These are phyloP conservation scores for Rhizophagus clarus DNA, from an alignment of 192 early-diverging fungal species.

Conservation along the genomic window DNA sequence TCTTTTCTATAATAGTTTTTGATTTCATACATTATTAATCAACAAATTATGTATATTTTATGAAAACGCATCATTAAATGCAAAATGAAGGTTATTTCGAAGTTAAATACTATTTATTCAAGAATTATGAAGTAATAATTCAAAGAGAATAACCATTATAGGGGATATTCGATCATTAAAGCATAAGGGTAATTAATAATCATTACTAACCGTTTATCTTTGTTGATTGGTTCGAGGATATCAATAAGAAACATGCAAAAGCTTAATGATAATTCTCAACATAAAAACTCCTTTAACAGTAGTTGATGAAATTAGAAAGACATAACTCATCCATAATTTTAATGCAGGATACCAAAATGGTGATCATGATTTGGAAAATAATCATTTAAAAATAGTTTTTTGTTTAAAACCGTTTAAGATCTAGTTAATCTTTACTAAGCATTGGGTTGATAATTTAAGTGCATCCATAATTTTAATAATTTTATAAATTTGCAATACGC, in stretches of 20 bases:
- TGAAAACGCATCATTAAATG: background rate
- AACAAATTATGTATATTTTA: background rate
- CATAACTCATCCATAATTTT: background rate
- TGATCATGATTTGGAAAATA: background rate
- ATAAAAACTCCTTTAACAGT: background rate
- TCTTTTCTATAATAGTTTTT: background rate
- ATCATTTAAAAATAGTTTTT: background rate
- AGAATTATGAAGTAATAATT: background rate
- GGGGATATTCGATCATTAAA: background rate
- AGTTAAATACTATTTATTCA: background rate
- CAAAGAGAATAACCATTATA: background rate
- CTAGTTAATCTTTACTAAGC: too few species aligned
- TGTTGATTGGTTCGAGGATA: too few species aligned
- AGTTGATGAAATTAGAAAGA: background rate
- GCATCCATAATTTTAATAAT: too few species aligned
- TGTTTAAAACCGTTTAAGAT: background rate
- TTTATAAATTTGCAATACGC: too few species aligned
- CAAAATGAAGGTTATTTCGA: background rate
- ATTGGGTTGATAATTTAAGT: too few species aligned
- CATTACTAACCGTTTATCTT: background rate
- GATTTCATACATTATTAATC: background rate
- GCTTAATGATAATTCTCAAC: background rate
- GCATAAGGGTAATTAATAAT: background rate
- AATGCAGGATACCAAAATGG: background rate
- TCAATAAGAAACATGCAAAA: background rate